A percentile compares a stretch with the other conserved stretches of the same genome.
Conservation (phyloP, 345 rosid species). For the Adansonia digitata region DNA sequence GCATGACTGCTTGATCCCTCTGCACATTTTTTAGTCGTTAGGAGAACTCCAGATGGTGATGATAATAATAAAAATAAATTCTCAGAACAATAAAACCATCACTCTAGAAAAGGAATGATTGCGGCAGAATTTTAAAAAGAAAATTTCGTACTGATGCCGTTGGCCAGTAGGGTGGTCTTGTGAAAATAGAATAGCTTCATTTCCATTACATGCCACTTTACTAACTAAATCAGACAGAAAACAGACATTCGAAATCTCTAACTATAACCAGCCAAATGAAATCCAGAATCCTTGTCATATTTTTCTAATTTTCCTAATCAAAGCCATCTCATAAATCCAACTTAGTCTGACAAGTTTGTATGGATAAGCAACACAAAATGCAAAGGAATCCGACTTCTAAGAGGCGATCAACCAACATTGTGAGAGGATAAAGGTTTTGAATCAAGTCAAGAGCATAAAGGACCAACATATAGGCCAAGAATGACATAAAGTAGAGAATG, state of each 20-base stretch:
- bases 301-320: background rate
- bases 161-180: background rate
- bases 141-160: background rate
- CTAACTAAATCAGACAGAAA: background rate
- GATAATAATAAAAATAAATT: too few species aligned
- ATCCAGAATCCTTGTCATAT: background rate
- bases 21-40: constrained; percentile 20
- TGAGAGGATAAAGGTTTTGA: background rate
- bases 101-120: too few species aligned
- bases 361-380: background rate
- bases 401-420: background rate
- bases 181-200: background rate
- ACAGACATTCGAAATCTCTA: background rate
- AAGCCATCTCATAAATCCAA: background rate
- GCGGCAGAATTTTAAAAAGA: background rate
- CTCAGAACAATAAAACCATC: background rate
- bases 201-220: background rate
- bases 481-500: background rate
- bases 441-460: background rate
- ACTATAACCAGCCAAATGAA: background rate
- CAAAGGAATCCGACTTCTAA: background rate
- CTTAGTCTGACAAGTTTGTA: background rate
- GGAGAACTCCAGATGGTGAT: background rate
- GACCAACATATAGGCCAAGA: background rate
- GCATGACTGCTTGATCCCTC: constrained; percentile 63